These are phyloP conservation scores for Chrysanthemum makinoi DNA, from an alignment of 129 eudicot species.

Conservation along the genomic window DNA sequence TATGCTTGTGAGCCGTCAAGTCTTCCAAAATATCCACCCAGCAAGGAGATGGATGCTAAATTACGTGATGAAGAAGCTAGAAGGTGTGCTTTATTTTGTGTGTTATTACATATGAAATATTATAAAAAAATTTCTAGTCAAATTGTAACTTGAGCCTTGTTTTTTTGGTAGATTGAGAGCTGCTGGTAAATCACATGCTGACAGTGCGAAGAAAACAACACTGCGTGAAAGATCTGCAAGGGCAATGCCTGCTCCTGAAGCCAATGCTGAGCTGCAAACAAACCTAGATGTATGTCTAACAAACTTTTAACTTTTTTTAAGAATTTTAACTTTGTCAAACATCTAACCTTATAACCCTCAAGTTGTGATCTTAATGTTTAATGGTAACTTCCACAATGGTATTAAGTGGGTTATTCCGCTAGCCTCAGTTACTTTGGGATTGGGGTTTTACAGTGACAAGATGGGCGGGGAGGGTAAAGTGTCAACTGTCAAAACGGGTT, in stretches of 20 bases:
- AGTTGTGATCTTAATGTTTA: too few relatives aligned
- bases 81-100: slow-evolving; percentile 46
- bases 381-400: too few relatives aligned
- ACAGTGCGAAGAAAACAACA: slow-evolving; percentile 51
- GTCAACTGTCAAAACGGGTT: slow-evolving; percentile 8
- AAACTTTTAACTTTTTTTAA: neutral
- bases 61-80: slow-evolving; percentile 91
- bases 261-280: slow-evolving; percentile 80
- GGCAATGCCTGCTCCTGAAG: slow-evolving; percentile 82
- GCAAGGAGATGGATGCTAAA: slow-evolving; percentile 97
- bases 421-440: too few relatives aligned
- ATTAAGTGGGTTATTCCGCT: too few relatives aligned
- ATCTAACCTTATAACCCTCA: neutral
- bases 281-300: slow-evolving; percentile 68
- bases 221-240: slow-evolving; percentile 66
- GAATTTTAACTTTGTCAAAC: neutral
- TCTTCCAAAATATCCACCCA: slow-evolving; percentile 95
- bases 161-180: slow-evolving; percentile 60
- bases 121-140: neutral
- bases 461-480: neutral
- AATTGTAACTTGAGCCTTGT: neutral
- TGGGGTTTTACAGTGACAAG: neutral
- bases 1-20: slow-evolving; percentile 91
- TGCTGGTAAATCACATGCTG: slow-evolving; percentile 63
- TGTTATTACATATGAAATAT: slow-evolving; percentile 3